Conservation (phyloP, 305 asterid species). For the Solanum chacoense region DNA sequence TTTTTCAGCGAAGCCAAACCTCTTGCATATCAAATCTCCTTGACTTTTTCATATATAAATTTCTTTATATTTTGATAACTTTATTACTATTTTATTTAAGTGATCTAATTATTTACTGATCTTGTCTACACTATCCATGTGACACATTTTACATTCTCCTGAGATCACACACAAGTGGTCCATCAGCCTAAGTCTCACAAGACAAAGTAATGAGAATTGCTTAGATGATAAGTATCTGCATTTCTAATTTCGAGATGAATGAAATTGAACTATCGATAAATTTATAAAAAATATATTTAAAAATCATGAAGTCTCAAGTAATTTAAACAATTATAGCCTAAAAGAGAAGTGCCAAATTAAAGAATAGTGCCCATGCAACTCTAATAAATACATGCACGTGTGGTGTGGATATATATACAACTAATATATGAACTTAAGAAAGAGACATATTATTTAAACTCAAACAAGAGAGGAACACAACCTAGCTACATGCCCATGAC, state of each 20-base stretch:
- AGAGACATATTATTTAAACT: neutral
- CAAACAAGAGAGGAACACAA: neutral
- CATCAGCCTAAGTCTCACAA: neutral
- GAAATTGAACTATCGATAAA: neutral
- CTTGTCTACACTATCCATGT: neutral
- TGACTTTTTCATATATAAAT: neutral
- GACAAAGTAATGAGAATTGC: neutral
- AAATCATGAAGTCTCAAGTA: neutral
- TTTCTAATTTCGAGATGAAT: neutral
- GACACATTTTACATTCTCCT: neutral
- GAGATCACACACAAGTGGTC: neutral
- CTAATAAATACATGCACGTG: conserved; percentile 1
- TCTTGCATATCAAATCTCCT: neutral
- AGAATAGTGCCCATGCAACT: neutral
- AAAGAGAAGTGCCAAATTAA: neutral
- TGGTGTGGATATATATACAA: neutral
- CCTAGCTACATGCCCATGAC: neutral
- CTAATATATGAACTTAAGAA: neutral
- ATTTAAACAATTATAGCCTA: neutral
- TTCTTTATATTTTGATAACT: neutral
- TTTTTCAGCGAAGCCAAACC: neutral
- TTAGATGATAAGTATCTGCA: neutral
- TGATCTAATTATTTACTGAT: neutral
- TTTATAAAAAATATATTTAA: neutral
- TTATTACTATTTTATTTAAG: neutral